Evolutionary conservation across 352 stramenopile species (phyloP).

Genomic region (Phytopythium delawarense): DNA sequence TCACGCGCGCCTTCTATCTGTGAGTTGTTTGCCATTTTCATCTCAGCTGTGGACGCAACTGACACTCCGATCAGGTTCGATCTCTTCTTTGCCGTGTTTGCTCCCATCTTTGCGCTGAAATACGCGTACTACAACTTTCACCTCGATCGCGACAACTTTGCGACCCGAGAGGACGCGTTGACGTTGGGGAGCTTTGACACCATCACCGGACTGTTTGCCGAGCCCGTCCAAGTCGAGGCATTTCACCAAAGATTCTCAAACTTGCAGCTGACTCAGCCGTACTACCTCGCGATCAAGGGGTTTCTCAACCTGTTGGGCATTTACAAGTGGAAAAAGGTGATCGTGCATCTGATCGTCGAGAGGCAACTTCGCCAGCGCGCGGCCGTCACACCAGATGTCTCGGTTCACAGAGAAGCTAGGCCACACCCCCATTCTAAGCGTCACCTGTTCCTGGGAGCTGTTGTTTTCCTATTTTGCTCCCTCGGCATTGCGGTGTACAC

Average conservation of each 20-base stretch:
- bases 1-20: slow-evolving; percentile 39
- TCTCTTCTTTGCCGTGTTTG: slow-evolving; percentile 52
- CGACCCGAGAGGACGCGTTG: slow-evolving; percentile 22
- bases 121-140: slow-evolving; percentile 39
- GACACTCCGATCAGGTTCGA: slow-evolving; percentile 22
- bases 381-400: neutral
- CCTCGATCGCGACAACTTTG: slow-evolving; percentile 30
- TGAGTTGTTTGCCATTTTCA: slow-evolving; percentile 8
- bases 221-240: slow-evolving; percentile 31
- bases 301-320: slow-evolving; percentile 35
- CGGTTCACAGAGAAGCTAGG: neutral
- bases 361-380: slow-evolving; percentile 12
- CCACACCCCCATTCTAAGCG: slow-evolving; percentile 17
- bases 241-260: slow-evolving; percentile 30
- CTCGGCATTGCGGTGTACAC: slow-evolving; percentile 30
- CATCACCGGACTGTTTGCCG: slow-evolving; percentile 27
- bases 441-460: slow-evolving; percentile 27
- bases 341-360: slow-evolving; percentile 24
- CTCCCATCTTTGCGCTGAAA: slow-evolving; percentile 32
- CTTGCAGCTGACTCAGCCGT: slow-evolving; percentile 27
- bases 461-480: slow-evolving; percentile 38
- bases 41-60: neutral
- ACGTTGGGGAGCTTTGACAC: slow-evolving; percentile 29
- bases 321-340: slow-evolving; percentile 50
- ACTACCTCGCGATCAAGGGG: slow-evolving; percentile 32